Base-by-base conservation (phyloP, 2,329 filamentous ascomycete genomes). In the Aspergillus ruber region DNA sequence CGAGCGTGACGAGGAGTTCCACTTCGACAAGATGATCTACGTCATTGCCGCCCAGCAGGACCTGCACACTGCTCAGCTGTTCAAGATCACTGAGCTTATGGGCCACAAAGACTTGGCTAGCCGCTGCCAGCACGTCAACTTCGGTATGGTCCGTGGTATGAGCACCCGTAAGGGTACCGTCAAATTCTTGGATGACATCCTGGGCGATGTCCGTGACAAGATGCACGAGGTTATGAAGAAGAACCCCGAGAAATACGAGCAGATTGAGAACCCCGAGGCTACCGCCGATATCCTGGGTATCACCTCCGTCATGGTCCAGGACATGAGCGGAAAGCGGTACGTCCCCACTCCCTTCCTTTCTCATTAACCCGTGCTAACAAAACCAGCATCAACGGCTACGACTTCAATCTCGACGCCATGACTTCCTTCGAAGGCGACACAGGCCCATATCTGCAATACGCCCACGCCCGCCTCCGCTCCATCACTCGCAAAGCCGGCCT, bases 161-260 rank as follows among this genome's bases (percentile, higher is more conserved):
- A 78, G 74, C 55, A 83, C 81, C 7, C 74, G 81, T 54, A 83
- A 82, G 65, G 81, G 81, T 51, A 89, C 84, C 0, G 86, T 89
- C 58, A 86, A 86, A 68, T 88, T 88, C 72, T 66, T 82, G 53
- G 76, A 84, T 59, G 84, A 87, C 57, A 88, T 90, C 57, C 75
- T 90, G 48, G 77, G 80, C 36, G 86, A 90, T 58, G 89, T 94
- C 6, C 84, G 82, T 60, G 91, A 96, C 47, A 88, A 90, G 72
- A 98, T 98, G 93, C 91, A 97, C 76, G 88, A 95, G 52, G 88
- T 94, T 44, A 98, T 98, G 93, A 82, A 76, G 70, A 86, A 85
- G 74, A 97, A 97, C 68, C 79, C 86, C 60, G 77, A 80, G 63
- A 98, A 98, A 76, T 98, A 97, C 70, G 74, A 82, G 48, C 90